Evolutionary conservation across 2,329 filamentous ascomycete genomes (phyloP), one percentile per base, ranked within the genome.

Genomic region (Diaporthe vaccinii): DNA sequence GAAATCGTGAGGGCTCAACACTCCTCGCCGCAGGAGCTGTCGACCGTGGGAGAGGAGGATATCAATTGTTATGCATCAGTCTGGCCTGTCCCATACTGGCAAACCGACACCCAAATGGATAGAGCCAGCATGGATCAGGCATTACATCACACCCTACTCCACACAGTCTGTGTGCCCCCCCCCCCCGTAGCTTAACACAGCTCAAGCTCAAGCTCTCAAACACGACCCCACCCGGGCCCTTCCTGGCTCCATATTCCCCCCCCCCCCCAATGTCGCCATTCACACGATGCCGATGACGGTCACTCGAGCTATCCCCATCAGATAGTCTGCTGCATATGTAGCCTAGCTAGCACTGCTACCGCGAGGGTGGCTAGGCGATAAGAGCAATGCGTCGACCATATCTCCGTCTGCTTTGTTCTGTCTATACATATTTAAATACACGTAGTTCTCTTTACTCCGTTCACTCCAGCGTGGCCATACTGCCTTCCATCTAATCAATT

Each of bases 221-320:
- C 61, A 49, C 22, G n/a, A 34, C 41, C 41, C 41, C 59, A 44
- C 44, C 44, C 44, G 3, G 31, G 34, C 62, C 36, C 44, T 34
- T 36, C 44, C 44, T n/a, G 14, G 61, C 28, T 67, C 61, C 61
- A 51, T 67, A n/a, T n/a, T 12, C 17, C 28, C 36, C 22, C 10
- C 22, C 10, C 58, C 39, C 36, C 25, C 61, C 44, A 67, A 51
- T 51, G 61, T 67, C 62, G 62, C 62, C 44, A 51, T 68, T 53
- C 22, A 51, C 44, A 68, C 62, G 62, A 39, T 53, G 62, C 62
- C 62, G 62, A 68, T 68, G 62, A 53, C 62, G 62, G 44, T 36
- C 46, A 12, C 31, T 25, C 22, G 28, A 36, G 28, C 22, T 68
- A 34, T 34, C 61, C 1, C 28, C 61, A 39, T 65, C 61, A n/a